These are phyloP conservation scores for Apiospora sp. DNA, from an alignment of 2,329 filamentous ascomycete genomes.

Conservation along the genomic window DNA sequence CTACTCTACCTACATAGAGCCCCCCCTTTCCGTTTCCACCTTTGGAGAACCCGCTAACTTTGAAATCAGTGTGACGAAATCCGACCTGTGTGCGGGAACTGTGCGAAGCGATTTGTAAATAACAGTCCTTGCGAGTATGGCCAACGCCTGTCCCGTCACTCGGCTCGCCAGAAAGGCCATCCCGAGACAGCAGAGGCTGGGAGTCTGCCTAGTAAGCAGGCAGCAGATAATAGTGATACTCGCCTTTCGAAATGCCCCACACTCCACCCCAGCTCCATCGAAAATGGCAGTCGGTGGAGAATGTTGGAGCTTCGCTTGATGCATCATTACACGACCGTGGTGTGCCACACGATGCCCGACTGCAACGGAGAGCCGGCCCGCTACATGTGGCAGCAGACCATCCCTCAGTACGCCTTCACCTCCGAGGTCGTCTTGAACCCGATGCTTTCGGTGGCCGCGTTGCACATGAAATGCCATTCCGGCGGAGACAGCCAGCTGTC, in stretches of 20 bases:
- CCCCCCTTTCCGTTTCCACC: too few relatives aligned
- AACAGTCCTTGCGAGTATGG: neutral
- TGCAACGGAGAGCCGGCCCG: constrained; percentile 20
- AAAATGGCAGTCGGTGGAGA: neutral
- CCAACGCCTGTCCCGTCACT: neutral
- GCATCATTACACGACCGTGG: constrained; percentile 26
- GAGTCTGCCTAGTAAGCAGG: too few relatives aligned
- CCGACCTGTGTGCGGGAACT: neutral
- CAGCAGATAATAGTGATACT: too few relatives aligned
- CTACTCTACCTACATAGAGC: too few relatives aligned
- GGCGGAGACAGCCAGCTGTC: neutral
- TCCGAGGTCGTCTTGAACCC: constrained; percentile 24
- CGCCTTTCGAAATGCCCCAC: neutral
- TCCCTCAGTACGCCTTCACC: constrained; percentile 22
- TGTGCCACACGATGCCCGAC: constrained; percentile 23
- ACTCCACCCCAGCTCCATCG: neutral
- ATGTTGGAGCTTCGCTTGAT: constrained; percentile 27
- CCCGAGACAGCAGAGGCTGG: neutral
- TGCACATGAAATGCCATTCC: constrained; percentile 23
- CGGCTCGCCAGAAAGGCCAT: neutral
- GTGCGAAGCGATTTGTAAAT: neutral
- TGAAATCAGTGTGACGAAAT: neutral
- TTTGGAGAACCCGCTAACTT: too few relatives aligned
- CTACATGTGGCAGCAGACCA: constrained; percentile 24
- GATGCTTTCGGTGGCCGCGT: constrained; percentile 22